These are phyloP conservation scores for Tulasnella sp. DNA, from an alignment of 768 basidiomycete genomes.

Conservation along the genomic window DNA sequence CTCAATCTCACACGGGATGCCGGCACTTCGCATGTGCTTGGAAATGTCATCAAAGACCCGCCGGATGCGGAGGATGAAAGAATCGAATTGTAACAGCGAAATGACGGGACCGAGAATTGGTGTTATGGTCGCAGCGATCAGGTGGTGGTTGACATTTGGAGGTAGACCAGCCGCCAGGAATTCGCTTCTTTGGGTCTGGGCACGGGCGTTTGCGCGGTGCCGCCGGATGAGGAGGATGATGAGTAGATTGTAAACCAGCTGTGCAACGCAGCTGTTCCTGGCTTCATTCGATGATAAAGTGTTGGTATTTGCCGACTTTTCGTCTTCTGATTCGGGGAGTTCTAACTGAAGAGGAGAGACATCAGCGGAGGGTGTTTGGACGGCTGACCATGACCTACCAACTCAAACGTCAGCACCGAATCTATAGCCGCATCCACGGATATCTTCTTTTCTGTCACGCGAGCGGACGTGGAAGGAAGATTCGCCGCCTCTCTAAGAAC, in stretches of 20 bases:
- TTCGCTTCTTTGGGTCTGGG: slow-evolving; percentile 12
- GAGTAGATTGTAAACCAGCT: slow-evolving; percentile 3
- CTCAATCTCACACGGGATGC: slow-evolving; percentile 36
- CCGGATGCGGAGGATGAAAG: slow-evolving; percentile 54
- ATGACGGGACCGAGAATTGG: slow-evolving; percentile 60
- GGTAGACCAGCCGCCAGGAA: too few relatives aligned
- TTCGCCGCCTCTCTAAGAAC: slow-evolving; percentile 66
- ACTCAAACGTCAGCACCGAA: slow-evolving; percentile 56
- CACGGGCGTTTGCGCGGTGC: slow-evolving; percentile 3
- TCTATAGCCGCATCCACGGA: slow-evolving; percentile 64
- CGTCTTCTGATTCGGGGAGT: slow-evolving; percentile 16
- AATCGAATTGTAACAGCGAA: slow-evolving; percentile 66
- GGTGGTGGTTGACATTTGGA: too few relatives aligned
- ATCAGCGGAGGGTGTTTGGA: background rate
- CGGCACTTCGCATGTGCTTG: slow-evolving; percentile 58
- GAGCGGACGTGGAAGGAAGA: slow-evolving; percentile 61
- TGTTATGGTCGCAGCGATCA: slow-evolving; percentile 33
- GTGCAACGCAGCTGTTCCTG: background rate
- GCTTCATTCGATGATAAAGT: too few relatives aligned
- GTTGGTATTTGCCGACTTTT: slow-evolving; percentile 16
- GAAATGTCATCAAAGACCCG: slow-evolving; percentile 46
- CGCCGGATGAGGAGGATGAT: slow-evolving; percentile 14
- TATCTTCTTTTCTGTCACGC: slow-evolving; percentile 66
- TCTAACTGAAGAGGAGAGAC: slow-evolving; percentile 21
- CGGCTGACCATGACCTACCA: slow-evolving; percentile 36